Base-by-base conservation (phyloP, 2,329 filamentous ascomycete genomes). In the Cyphellophora attinorum region DNA sequence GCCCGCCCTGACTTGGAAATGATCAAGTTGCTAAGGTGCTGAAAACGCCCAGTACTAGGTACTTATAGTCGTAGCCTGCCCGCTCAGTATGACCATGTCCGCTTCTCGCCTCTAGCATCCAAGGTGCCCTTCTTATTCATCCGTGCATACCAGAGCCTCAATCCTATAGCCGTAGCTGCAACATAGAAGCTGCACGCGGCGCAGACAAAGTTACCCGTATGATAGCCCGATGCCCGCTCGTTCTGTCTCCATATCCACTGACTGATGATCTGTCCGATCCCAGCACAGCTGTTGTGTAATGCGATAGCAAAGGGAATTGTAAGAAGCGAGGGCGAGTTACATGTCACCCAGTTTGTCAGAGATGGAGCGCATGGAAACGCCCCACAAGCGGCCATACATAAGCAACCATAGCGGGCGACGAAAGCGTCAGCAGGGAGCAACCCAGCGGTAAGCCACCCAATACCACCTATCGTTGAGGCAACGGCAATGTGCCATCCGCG, bases 351-450 rank as follows among this genome's bases (percentile, higher is more conserved):
- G n/a, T 77, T 78, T 2, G 81, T 63, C 40, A 85, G 65, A 0
- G 79, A 77, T 0, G 80, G 79, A 29, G 83, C 79, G 44, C 74
- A 79, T 1, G 76, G 69, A 41, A 85, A 85, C 0, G 78, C 65
- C 1, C 81, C 79, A 2, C 72, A 70, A 2, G 75, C 67, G 1
- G 77, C 79, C 25, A 85, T 62, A 19, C 84, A 79, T 6, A 85
- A 67, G 41, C 76, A 80, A 21, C 74, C 79, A 51, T 84, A 84
- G n/a, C 80, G 73, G 11, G 62, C 53, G 49, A 63, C 35, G 18
- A 79, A 83, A 3, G 72, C 65, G 27, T 72, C 61, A 0, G 75
- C 56, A 0, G 80, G 76, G 2, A 83, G 64, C 2, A 74, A 59
- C 1, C 76, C 79, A 0, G 79, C 81, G 0, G 69, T 68, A 17